These are phyloP conservation scores for Gaultheria prostrata DNA, from an alignment of 148 eudicot species.

Conservation along the genomic window DNA sequence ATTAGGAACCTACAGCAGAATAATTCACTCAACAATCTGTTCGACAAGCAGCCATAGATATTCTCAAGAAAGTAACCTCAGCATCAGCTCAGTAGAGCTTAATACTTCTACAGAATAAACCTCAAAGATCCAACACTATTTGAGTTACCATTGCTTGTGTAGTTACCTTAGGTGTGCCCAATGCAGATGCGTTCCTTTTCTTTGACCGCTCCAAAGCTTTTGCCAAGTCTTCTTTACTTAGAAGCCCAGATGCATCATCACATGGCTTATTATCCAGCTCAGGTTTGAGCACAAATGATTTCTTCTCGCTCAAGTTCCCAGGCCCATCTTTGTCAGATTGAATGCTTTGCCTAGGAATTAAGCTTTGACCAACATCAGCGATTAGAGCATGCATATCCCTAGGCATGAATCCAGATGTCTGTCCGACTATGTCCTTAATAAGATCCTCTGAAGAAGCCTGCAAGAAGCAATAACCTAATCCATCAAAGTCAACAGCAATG, in stretches of 20 bases:
- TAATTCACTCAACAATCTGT: constrained; percentile 16
- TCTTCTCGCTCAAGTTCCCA: constrained; percentile 25
- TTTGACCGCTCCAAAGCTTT: constrained; percentile 79
- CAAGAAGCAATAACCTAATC: constrained; percentile 26
- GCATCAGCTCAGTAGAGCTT: neutral
- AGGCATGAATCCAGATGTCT: constrained; percentile 89
- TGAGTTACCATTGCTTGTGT: neutral
- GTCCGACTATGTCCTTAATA: constrained; percentile 74
- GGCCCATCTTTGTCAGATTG: constrained; percentile 32
- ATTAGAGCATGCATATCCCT: constrained; percentile 76
- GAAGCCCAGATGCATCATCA: constrained; percentile 30
- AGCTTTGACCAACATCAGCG: constrained; percentile 82
- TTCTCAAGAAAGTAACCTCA: constrained; percentile 8
- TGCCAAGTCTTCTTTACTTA: constrained; percentile 55
- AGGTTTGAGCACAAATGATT: constrained; percentile 20
- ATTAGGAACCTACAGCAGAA: constrained; percentile 69
- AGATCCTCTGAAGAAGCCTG: constrained; percentile 67
- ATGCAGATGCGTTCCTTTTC: constrained; percentile 86
- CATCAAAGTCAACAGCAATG: constrained; percentile 31
- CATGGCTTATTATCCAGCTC: constrained; percentile 27
- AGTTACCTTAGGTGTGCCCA: constrained; percentile 93
- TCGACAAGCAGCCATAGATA: neutral
- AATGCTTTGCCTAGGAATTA: constrained; percentile 38
- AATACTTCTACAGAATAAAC: neutral
- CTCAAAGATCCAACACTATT: neutral